Evolutionary conservation across 1,284 basidiomycete genomes (phyloP).

Genomic region (Tremellales sp.): DNA sequence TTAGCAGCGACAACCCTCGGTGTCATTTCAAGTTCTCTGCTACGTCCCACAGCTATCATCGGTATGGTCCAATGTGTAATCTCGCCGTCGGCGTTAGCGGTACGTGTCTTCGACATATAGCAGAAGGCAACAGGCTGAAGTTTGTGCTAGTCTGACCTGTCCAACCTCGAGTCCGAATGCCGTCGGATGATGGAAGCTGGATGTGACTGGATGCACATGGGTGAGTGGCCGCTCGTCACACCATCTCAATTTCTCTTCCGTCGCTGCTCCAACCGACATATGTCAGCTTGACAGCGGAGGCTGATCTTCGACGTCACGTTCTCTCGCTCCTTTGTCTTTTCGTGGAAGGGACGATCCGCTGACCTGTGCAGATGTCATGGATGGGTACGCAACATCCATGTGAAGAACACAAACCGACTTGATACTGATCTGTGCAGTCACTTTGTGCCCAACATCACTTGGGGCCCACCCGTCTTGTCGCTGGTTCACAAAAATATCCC

Average conservation of each 20-base stretch:
- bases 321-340: background rate
- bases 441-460: slow-evolving; percentile 97
- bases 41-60: no score
- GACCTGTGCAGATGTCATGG: slow-evolving; percentile 78
- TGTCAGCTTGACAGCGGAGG: no score
- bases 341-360: background rate
- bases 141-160: slow-evolving; percentile 71
- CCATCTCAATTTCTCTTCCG: slow-evolving; percentile 5
- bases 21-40: no score
- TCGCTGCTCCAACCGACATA: no score
- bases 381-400: slow-evolving; percentile 60
- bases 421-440: slow-evolving; percentile 53
- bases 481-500: slow-evolving; percentile 87
- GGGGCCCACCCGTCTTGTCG: slow-evolving; percentile 85
- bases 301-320: no score
- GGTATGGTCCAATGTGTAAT: slow-evolving; percentile 87
- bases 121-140: background rate
- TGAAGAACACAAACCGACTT: background rate
- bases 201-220: slow-evolving; percentile 96
- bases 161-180: slow-evolving; percentile 84
- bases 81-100: slow-evolving; percentile 80
- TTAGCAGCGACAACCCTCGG: no score
- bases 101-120: no score
- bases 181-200: slow-evolving; percentile 86
- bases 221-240: slow-evolving; percentile 51